Evolutionary conservation across 2,329 filamentous ascomycete species (phyloP), one percentile per base, ranked within the genome.

Genomic region (Incumbomyces lentus): DNA sequence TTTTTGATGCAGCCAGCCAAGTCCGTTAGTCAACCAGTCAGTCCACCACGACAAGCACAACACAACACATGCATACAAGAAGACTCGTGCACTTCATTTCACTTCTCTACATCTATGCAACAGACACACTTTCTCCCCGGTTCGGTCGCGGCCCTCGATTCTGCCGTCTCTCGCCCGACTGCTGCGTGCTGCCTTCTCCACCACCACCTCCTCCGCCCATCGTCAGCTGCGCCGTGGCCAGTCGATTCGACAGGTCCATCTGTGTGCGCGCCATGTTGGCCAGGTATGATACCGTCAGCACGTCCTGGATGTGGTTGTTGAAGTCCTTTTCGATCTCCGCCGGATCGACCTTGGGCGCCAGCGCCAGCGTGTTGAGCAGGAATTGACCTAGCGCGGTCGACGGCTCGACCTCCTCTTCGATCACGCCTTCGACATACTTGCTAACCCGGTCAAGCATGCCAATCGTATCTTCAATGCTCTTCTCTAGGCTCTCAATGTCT

Each of bases 281-380:
- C 55, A 98, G 78, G 74, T 98, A 98, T 57, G 88, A 94, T 60
- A 98, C 89, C 67, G 96, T 89, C 56, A 98, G 81, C 51, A 98
- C 89, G 67, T 98, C 92, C 73, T 98, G 92, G 68, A 98, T 88
- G 73, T 98, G 92, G 75, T 94, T 95, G 80, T 98, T 98, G 79
- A 98, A 98, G 74, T 96, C 89, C 64, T 84, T 78, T 76, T 98
- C 92, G 63, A 98, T 89, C 65, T 93, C 84, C 52, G 81, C 77
- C 32, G 83, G 74, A 60, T 95, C 86, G 51, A 96, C 92, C 77
- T 96, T 98, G 61, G 92, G 92, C 47, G 90, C 87, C 53, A 98
- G 74, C 39, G 86, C 89, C 53, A 98, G 78, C 33, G 90, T 83
- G 67, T 94, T 94, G 75, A 96, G 85, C 57, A 98, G 75, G 70